A percentile compares a stretch with the other conserved stretches of the same genome.
phyloP scores from a whole-genome alignment of 768 basidiomycete genomes.

The Pulveroboletus sp. region DNA sequence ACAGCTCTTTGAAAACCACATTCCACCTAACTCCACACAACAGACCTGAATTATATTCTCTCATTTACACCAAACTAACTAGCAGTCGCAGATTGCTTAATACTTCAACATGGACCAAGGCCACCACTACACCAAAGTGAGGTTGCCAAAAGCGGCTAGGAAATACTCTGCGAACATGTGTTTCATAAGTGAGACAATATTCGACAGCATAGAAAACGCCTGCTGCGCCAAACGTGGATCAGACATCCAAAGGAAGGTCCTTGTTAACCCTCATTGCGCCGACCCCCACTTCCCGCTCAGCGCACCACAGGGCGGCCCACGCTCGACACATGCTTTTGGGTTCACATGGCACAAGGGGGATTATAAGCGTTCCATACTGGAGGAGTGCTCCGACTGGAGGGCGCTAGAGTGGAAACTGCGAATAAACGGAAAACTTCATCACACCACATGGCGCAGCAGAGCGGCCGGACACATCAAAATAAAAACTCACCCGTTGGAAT shows the following conservation, averaged over 20 bases:
- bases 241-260: constrained; percentile 91
- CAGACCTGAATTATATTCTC: no score
- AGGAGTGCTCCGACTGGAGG: constrained; percentile 69
- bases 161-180: not conserved
- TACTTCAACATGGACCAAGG: no score
- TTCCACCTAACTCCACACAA: no score
- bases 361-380: constrained; percentile 63
- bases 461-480: constrained; percentile 2
- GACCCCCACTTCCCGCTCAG: constrained; percentile 71
- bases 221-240: constrained; percentile 39
- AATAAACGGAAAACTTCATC: constrained; percentile 70
- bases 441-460: constrained; percentile 23
- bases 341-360: constrained; percentile 67
- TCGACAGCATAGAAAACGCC: not conserved
- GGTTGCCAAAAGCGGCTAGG: no score
- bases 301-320: constrained; percentile 69
- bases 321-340: constrained; percentile 57
- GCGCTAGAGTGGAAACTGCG: constrained; percentile 83
- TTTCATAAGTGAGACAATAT: constrained; percentile 2
- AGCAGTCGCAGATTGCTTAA: no score
- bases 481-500: constrained; percentile 21
- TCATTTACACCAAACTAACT: no score
- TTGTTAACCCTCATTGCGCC: constrained; percentile 61
- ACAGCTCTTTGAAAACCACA: no score
- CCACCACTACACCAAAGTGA: no score